phyloP scores from a whole-genome alignment of 1,139 yeast species.

The Blastobotrys aristatus region DNA sequence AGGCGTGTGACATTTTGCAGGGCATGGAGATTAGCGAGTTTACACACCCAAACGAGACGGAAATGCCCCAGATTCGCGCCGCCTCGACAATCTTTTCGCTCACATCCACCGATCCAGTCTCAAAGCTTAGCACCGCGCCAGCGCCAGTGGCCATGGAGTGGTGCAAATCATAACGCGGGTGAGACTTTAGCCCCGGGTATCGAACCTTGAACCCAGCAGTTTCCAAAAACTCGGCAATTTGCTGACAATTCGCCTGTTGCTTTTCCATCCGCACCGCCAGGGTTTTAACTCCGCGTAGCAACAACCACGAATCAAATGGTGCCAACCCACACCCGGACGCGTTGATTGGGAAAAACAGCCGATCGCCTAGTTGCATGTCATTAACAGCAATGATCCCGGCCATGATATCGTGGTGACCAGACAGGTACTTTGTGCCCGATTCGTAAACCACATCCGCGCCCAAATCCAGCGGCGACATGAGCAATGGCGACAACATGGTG shows the following conservation, averaged over 20 bases:
- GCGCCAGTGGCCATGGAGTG: conserved; percentile 73
- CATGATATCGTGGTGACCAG: conserved; percentile 95
- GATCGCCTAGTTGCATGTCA: conserved; percentile 57
- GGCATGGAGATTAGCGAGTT: conserved; percentile 90
- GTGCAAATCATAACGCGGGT: conserved; percentile 79
- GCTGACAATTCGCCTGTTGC: conserved; percentile 75
- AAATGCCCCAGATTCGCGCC: conserved; percentile 75
- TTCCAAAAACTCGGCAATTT: conserved; percentile 68
- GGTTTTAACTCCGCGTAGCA: conserved; percentile 82
- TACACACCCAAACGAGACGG: conserved; percentile 93
- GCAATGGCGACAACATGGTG: conserved; percentile 91
- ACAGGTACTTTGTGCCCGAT: conserved; percentile 84
- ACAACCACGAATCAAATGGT: conserved; percentile 87
- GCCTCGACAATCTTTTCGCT: conserved; percentile 72
- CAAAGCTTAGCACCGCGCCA: conserved; percentile 86
- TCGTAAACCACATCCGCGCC: conserved; percentile 91
- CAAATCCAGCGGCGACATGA: conserved; percentile 76
- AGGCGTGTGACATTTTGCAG: conserved; percentile 94
- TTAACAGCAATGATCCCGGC: conserved; percentile 84
- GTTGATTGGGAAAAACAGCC: conserved; percentile 70
- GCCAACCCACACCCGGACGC: conserved; percentile 88
- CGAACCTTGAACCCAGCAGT: conserved; percentile 59
- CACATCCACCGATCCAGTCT: conserved; percentile 67
- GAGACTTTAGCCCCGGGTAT: conserved; percentile 76
- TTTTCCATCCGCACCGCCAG: conserved; percentile 78